These are phyloP conservation scores for Ustilago nuda DNA, from an alignment of 1,284 basidiomycete species.

Conservation along the genomic window DNA sequence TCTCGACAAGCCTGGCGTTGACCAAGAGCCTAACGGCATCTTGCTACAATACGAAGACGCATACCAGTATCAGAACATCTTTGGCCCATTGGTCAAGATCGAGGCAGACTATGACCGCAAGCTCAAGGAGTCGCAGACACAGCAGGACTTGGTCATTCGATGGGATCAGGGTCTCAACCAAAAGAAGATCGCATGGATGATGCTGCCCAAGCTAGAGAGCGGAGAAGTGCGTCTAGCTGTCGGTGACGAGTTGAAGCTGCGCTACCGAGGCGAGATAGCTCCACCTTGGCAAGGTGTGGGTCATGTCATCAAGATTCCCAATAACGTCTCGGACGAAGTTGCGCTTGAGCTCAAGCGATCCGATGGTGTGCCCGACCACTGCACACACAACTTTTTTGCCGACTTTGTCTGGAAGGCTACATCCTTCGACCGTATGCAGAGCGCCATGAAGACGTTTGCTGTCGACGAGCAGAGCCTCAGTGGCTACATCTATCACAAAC, in stretches of 20 bases:
- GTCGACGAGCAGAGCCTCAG: conserved; percentile 99
- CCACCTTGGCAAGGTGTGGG: conserved; percentile 90
- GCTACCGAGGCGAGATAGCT: conserved; percentile 87
- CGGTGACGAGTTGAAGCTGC: conserved; percentile 91
- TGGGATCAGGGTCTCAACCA: conserved; percentile 99
- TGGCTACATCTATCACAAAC: conserved; percentile 98
- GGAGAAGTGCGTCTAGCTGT: conserved; percentile 97
- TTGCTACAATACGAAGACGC: conserved; percentile 91
- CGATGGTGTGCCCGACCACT: conserved; percentile 93
- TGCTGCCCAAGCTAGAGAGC: conserved; percentile 94
- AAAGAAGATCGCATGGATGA: conserved; percentile 96
- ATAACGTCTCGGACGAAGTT: conserved; percentile 98
- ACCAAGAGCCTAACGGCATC: conserved; percentile 85
- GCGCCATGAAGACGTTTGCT: conserved; percentile 99
- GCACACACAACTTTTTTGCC: conserved; percentile 92
- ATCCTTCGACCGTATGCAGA: conserved; percentile 98
- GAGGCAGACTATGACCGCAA: conserved; percentile 99
- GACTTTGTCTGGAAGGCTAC: conserved; percentile 99
- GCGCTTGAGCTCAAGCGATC: conserved; percentile 89
- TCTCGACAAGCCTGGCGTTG: conserved; percentile 83
- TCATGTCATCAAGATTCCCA: conserved; percentile 99
- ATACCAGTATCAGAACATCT: conserved; percentile 99
- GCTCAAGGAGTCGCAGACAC: conserved; percentile 97
- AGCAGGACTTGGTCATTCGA: conserved; percentile 92
- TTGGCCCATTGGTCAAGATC: conserved; percentile 98